Evolutionary conservation across 1,284 basidiomycete genomes (phyloP).

Genomic region (Ganoderma leucocontextum): DNA sequence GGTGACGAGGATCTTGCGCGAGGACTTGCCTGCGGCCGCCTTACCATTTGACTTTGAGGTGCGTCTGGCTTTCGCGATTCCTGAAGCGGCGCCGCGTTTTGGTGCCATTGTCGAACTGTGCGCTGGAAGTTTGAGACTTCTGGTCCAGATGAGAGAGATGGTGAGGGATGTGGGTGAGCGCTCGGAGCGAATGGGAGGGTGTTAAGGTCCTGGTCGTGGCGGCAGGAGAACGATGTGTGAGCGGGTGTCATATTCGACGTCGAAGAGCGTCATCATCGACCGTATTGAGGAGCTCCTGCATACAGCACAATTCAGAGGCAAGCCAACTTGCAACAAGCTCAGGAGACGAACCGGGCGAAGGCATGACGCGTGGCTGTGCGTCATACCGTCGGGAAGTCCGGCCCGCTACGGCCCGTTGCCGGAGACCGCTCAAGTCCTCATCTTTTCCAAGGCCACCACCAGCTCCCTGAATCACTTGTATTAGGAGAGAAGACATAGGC

Average conservation of each 20-base stretch:
- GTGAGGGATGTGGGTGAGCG: background rate
- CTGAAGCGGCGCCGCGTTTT: background rate
- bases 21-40: background rate
- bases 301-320: too few species aligned
- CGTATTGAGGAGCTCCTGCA: background rate
- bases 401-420: background rate
- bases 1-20: slow-evolving; percentile 30
- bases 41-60: background rate
- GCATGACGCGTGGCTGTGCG: background rate
- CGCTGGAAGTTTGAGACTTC: too few species aligned
- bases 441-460: too few species aligned
- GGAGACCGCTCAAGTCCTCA: too few species aligned
- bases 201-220: too few species aligned
- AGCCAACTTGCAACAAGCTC: background rate
- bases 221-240: too few species aligned
- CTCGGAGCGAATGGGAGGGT: background rate
- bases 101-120: background rate
- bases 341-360: background rate
- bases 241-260: background rate
- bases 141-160: background rate
- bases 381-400: background rate
- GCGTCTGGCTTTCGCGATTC: background rate
- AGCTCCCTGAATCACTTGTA: too few species aligned
- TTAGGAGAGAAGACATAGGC: too few species aligned
- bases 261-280: background rate